phyloP scores from a whole-genome alignment of 2,329 filamentous ascomycete species.

The Cryoendolithus antarcticus region DNA sequence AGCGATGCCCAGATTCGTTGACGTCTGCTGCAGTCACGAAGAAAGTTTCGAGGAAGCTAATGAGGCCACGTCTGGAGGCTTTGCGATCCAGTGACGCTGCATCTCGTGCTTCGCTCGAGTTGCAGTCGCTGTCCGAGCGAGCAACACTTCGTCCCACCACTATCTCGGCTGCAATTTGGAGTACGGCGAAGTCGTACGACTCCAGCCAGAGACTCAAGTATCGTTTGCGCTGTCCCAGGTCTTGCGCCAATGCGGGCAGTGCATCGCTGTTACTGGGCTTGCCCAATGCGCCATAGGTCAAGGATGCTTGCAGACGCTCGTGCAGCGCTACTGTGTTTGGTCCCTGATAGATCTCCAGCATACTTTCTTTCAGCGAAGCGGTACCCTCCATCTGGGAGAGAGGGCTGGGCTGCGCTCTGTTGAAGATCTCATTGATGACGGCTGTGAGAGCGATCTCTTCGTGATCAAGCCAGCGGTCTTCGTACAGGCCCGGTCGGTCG shows the following conservation, averaged over 20 bases:
- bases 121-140: constrained; percentile 5
- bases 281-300: constrained; percentile 45
- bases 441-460: constrained; percentile 51
- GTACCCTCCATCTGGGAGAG: background rate
- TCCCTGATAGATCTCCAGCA: constrained; percentile 44
- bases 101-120: constrained; percentile 29
- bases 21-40: constrained; percentile 47
- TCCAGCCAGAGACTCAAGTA: constrained; percentile 47
- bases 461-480: constrained; percentile 50
- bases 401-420: constrained; percentile 23
- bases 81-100: constrained; percentile 10
- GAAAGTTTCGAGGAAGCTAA: constrained; percentile 42
- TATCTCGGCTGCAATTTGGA: constrained; percentile 45
- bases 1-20: constrained; percentile 11
- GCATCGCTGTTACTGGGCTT: constrained; percentile 40
- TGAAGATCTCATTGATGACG: constrained; percentile 45
- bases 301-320: constrained; percentile 45
- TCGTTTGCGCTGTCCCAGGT: constrained; percentile 45
- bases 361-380: constrained; percentile 29
- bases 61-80: constrained; percentile 11
- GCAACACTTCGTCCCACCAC: constrained; percentile 41
- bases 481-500: constrained; percentile 45
- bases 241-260: constrained; percentile 37
- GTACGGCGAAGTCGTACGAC: constrained; percentile 40
- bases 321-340: constrained; percentile 39